phyloP scores from a whole-genome alignment of 768 basidiomycete species.

The Nidularia sp. region DNA sequence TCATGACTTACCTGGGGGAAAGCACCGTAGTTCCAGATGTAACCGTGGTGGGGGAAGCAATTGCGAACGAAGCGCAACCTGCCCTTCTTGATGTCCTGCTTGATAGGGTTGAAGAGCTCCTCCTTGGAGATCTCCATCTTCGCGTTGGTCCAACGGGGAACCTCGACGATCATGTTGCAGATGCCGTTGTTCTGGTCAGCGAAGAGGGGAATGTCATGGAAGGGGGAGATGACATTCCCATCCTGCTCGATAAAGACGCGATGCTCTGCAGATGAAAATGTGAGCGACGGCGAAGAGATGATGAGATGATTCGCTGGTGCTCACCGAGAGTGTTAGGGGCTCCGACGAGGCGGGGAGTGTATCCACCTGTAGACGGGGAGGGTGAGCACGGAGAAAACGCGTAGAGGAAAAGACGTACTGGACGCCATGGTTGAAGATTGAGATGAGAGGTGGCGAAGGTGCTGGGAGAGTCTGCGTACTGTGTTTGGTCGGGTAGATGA shows the following conservation, averaged over 20 bases:
- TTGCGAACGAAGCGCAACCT: conserved; percentile 96
- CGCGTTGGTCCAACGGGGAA: conserved; percentile 99
- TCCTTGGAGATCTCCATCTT: conserved; percentile 99
- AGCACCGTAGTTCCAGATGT: conserved; percentile 99
- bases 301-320: conserved; percentile 12
- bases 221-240: conserved; percentile 77
- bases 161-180: conserved; percentile 98
- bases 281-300: conserved; percentile 13
- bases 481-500: conserved; percentile 33
- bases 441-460: conserved; percentile 54
- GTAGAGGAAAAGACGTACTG: conserved; percentile 34
- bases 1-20: conserved; percentile 87
- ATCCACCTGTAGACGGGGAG: conserved; percentile 37
- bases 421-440: conserved; percentile 43
- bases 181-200: conserved; percentile 93
- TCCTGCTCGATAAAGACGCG: conserved; percentile 93
- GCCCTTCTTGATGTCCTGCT: conserved; percentile 97
- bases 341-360: conserved; percentile 74
- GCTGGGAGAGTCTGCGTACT: conserved; percentile 55
- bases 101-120: conserved; percentile 99
- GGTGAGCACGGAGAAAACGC: conserved; percentile 9
- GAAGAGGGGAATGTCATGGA: conserved; percentile 98
- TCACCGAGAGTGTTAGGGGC: conserved; percentile 92
- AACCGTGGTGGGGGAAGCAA: conserved; percentile 99
- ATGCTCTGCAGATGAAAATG: conserved; percentile 62